Conservation (phyloP, 108 stramenopile genomes). For the Stephanodiscus minutulus region DNA sequence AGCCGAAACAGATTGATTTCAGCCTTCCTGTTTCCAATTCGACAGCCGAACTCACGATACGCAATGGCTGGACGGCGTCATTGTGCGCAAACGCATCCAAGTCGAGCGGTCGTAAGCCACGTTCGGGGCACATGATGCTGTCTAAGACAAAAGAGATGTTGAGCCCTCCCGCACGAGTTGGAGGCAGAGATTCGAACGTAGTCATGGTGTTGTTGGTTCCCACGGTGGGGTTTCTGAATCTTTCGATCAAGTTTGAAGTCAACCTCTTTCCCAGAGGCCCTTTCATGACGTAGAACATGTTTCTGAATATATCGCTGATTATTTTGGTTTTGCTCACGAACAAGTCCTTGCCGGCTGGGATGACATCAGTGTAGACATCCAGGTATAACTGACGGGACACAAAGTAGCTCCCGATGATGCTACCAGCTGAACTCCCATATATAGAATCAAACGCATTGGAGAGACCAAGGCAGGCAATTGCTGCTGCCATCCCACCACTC, state of each 20-base stretch:
- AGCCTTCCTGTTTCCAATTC: slow-evolving; percentile 53
- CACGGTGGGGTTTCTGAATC: slow-evolving; percentile 21
- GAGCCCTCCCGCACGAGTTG: slow-evolving; percentile 56
- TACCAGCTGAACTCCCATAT: slow-evolving; percentile 81
- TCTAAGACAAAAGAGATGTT: slow-evolving; percentile 81
- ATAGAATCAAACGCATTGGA: slow-evolving; percentile 72
- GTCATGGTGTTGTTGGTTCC: slow-evolving; percentile 18
- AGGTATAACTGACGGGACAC: slow-evolving; percentile 75
- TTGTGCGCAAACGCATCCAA: slow-evolving; percentile 72
- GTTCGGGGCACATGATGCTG: slow-evolving; percentile 65
- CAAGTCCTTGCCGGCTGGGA: slow-evolving; percentile 61
- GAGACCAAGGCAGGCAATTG: slow-evolving; percentile 74
- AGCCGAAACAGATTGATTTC: slow-evolving; percentile 60
- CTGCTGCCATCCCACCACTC: slow-evolving; percentile 80
- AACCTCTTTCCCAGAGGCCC: slow-evolving; percentile 26
- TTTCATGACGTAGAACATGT: slow-evolving; percentile 33
- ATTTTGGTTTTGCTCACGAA: slow-evolving; percentile 69
- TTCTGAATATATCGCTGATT: slow-evolving; percentile 47
- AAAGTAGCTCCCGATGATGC: slow-evolving; percentile 80
- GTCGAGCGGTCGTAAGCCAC: slow-evolving; percentile 76
- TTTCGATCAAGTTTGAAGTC: slow-evolving; percentile 30
- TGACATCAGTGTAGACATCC: slow-evolving; percentile 78
- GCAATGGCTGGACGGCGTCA: slow-evolving; percentile 59
- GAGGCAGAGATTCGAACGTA: slow-evolving; percentile 14
- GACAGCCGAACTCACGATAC: slow-evolving; percentile 67